phyloP scores from a whole-genome alignment of 805 yeast genomes.

The Saturnispora saitoi region DNA sequence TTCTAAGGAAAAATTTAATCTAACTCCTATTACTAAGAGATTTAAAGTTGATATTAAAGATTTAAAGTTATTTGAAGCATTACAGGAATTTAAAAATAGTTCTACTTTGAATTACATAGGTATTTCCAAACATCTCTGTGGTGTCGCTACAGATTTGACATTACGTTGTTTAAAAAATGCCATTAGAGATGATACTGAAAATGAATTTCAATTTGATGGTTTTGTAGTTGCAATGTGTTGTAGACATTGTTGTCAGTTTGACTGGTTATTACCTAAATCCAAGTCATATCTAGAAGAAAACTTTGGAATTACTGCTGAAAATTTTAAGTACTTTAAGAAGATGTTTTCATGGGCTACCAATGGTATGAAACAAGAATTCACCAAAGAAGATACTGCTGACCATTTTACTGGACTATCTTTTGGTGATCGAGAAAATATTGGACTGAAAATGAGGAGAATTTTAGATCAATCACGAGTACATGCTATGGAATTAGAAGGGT shows the following conservation, averaged over 20 bases:
- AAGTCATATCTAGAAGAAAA: slow-evolving; percentile 29
- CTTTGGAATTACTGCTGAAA: slow-evolving; percentile 26
- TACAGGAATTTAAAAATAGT: slow-evolving; percentile 22
- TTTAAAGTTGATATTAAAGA: slow-evolving; percentile 77
- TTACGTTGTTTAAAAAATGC: slow-evolving; percentile 46
- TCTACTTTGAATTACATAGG: slow-evolving; percentile 33
- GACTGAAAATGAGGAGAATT: slow-evolving; percentile 60
- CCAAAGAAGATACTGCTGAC: slow-evolving; percentile 30
- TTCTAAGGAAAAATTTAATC: slow-evolving; percentile 22
- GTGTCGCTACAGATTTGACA: slow-evolving; percentile 88
- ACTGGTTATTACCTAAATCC: slow-evolving; percentile 44
- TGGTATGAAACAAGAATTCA: slow-evolving; percentile 42
- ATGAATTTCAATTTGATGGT: slow-evolving; percentile 33
- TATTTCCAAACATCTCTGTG: slow-evolving; percentile 85
- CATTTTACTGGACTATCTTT: slow-evolving; percentile 41
- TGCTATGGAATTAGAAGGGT: slow-evolving; percentile 37
- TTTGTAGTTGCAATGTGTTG: slow-evolving; percentile 88
- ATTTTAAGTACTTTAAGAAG: slow-evolving; percentile 39
- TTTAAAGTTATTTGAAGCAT: slow-evolving; percentile 40
- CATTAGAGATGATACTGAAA: slow-evolving; percentile 8
- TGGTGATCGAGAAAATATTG: slow-evolving; percentile 48
- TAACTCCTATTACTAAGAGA: slow-evolving; percentile 29
- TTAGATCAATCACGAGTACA: slow-evolving; percentile 63
- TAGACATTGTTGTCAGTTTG: slow-evolving; percentile 68
- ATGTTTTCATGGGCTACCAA: slow-evolving; percentile 87